These are phyloP conservation scores for Penicillium hordei DNA, from an alignment of 2,329 filamentous ascomycete species.

Conservation along the genomic window DNA sequence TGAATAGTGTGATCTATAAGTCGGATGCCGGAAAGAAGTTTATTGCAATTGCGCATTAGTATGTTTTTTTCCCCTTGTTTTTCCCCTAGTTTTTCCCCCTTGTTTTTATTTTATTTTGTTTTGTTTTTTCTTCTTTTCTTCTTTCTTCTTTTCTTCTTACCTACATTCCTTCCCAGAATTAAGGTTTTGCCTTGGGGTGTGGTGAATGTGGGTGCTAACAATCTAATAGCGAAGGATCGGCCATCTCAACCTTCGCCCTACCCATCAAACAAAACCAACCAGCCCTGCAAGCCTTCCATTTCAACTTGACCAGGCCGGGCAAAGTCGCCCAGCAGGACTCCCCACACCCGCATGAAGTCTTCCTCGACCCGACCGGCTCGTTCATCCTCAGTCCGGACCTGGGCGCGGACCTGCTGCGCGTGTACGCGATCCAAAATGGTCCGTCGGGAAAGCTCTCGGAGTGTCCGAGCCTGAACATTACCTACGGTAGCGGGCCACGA, in stretches of 20 bases:
- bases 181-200: not conserved
- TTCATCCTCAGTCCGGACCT: conserved; percentile 67
- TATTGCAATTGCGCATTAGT: conserved; percentile 43
- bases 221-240: conserved; percentile 27
- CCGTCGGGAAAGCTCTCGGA: conserved; percentile 46
- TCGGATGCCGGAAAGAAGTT: conserved; percentile 26
- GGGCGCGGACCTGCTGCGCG: conserved; percentile 61
- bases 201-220: conserved; percentile 6
- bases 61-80: conserved; percentile 21
- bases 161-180: not conserved
- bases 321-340: conserved; percentile 53
- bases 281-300: conserved; percentile 44
- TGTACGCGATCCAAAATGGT: conserved; percentile 54
- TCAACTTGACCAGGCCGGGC: conserved; percentile 39
- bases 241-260: conserved; percentile 36
- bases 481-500: conserved; percentile 61
- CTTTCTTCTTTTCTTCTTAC: no score
- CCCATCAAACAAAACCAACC: conserved; percentile 21
- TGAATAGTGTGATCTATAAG: conserved; percentile 36
- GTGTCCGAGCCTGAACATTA: conserved; percentile 46
- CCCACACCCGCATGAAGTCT: conserved; percentile 64
- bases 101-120: no score
- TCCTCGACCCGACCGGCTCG: conserved; percentile 64
- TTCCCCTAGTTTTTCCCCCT: no score
- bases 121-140: not conserved